phyloP scores from a whole-genome alignment of 371 early-diverging fungal genomes.

The Rhizomucor pusillus region DNA sequence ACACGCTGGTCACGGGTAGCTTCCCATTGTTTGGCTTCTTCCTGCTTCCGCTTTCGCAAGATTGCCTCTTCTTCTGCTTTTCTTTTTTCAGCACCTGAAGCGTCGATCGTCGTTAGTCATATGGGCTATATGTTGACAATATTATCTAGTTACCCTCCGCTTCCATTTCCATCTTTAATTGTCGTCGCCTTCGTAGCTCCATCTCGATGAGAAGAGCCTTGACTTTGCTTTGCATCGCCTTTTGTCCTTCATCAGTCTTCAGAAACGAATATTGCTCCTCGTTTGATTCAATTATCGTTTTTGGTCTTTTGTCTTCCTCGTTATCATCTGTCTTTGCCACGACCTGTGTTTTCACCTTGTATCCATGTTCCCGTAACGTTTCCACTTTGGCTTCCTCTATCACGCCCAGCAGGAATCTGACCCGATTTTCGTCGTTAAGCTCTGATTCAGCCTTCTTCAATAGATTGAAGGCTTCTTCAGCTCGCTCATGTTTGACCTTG shows the following conservation, averaged over 20 bases:
- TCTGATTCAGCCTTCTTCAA: constrained; percentile 85
- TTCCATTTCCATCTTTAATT: constrained; percentile 69
- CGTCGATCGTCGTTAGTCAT: constrained; percentile 40
- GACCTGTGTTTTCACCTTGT: constrained; percentile 39
- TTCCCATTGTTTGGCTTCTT: constrained; percentile 74
- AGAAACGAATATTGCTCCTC: constrained; percentile 40
- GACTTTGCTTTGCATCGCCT: constrained; percentile 51
- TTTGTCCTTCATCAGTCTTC: constrained; percentile 31
- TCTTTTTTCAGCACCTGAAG: constrained; percentile 53
- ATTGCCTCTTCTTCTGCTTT: constrained; percentile 53
- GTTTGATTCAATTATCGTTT: constrained; percentile 31
- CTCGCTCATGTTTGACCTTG: constrained; percentile 75
- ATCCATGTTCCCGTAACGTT: constrained; percentile 48
- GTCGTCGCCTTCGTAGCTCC: constrained; percentile 59
- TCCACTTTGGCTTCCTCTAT: constrained; percentile 69
- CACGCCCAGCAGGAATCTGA: constrained; percentile 56
- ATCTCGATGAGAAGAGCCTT: constrained; percentile 65
- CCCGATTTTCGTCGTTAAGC: constrained; percentile 64
- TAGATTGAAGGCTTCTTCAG: constrained; percentile 80
- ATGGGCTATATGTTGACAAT: constrained; percentile 7
- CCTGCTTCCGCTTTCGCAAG: constrained; percentile 61
- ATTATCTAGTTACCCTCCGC: constrained; percentile 52
- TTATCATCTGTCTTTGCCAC: constrained; percentile 9
- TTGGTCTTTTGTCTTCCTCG: constrained; percentile 6
- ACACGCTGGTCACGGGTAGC: constrained; percentile 62